Conservation (phyloP, 176 grass and related monocot species). For the Rhynchospora breviuscula region DNA sequence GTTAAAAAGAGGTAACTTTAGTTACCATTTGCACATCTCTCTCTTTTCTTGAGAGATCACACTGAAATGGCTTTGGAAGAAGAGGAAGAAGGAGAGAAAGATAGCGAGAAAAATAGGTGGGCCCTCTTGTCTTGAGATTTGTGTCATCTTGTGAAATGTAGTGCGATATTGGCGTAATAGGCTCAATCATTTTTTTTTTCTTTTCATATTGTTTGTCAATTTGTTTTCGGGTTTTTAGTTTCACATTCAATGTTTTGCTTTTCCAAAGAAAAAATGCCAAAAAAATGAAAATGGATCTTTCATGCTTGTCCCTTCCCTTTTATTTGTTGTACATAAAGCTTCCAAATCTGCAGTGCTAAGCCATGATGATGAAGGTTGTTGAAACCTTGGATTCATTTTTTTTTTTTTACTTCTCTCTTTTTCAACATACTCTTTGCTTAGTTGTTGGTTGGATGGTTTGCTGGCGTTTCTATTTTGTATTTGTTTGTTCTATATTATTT, state of each 20-base stretch:
- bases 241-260: constrained; percentile 19
- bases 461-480: not conserved
- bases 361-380: constrained; percentile 24
- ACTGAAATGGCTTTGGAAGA: constrained; percentile 27
- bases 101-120: not conserved
- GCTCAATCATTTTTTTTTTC: constrained; percentile 34
- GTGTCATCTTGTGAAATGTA: constrained; percentile 6
- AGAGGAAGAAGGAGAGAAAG: constrained; percentile 21
- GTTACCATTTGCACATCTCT: constrained; percentile 18
- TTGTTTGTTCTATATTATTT: constrained; percentile 5
- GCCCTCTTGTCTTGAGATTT: constrained; percentile 23
- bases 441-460: not conserved
- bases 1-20: constrained; percentile 18
- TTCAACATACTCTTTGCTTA: constrained; percentile 9
- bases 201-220: constrained; percentile 11
- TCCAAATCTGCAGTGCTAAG: constrained; percentile 26
- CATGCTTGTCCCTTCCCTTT: constrained; percentile 3
- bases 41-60: constrained; percentile 4
- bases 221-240: constrained; percentile 1
- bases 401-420: not conserved
- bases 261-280: not conserved
- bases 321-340: constrained; percentile 10
- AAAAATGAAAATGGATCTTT: not conserved
- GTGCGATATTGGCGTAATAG: constrained; percentile 37
- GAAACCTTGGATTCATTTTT: not conserved